Base-by-base conservation (phyloP, 1,284 basidiomycete species). In the Pterula multifida region DNA sequence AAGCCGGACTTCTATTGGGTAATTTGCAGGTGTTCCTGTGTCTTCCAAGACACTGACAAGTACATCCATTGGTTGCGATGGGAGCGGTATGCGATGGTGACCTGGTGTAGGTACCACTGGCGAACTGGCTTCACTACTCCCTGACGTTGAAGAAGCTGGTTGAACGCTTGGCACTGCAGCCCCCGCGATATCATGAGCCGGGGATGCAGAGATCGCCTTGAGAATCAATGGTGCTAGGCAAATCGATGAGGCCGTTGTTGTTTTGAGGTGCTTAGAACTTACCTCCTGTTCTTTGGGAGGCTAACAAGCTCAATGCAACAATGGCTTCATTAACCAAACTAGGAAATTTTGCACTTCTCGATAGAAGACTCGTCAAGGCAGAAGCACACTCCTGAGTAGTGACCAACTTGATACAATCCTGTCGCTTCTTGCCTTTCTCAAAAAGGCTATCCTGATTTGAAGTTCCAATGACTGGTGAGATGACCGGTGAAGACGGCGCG, bases 311-410 rank as follows among this genome's bases (percentile, higher is more conserved):
- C 53, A 96, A 65, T 1, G 88, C 88, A 24, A 97, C 76, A 24
- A 96, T 71, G 0, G 85, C 90, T 64, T 98, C 95, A 59, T 94
- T 95, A 53, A 96, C 75, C 26, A 98, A 71, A 45, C 92, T 72
- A 0, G 89, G 85, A 60, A 91, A 90, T 61, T 83, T 84, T 55
- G 75, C 77, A 58, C 89, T 90, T 54, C 82, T 73, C 15, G 79
- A 77, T 21, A 95, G 70, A 56, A 96, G 77, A 53, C 77, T 79
- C 1, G 80, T 76, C 23, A 97, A 71, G 11, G 80, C 77, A 3
- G 71, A 70, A 0, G 79, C 73, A 53, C 76, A 78, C 21, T 77
- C 69, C 19, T 66, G 59, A 6, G 71, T 78, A 22, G 75, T 65
- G 17, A 90, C 62, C 3, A 65, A 61, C 35, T 71, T 63, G 52